These are phyloP conservation scores for Cucurbitaria berberidis DNA, from an alignment of 2,329 filamentous ascomycete species.

Conservation along the genomic window DNA sequence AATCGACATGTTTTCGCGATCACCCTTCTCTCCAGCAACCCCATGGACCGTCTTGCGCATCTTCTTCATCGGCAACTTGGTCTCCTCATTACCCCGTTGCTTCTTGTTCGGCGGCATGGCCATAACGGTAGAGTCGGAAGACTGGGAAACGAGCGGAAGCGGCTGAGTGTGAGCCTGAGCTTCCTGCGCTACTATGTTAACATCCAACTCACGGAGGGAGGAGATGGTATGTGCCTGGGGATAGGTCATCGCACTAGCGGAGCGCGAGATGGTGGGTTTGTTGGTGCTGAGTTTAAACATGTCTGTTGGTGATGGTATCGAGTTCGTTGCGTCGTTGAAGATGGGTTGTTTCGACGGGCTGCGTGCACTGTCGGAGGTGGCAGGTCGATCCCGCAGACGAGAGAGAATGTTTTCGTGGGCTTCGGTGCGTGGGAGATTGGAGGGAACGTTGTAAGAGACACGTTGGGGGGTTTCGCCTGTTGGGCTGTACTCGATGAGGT, in stretches of 20 bases:
- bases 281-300: slow-evolving; percentile 29
- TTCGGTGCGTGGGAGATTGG: slow-evolving; percentile 76
- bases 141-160: slow-evolving; percentile 41
- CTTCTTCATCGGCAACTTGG: slow-evolving; percentile 54
- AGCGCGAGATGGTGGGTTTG: slow-evolving; percentile 34
- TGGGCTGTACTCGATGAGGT: slow-evolving; percentile 78
- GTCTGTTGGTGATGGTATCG: slow-evolving; percentile 36
- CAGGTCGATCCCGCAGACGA: slow-evolving; percentile 48
- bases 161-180: slow-evolving; percentile 39
- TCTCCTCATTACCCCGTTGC: slow-evolving; percentile 46
- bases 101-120: slow-evolving; percentile 53
- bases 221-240: slow-evolving; percentile 23
- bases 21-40: slow-evolving; percentile 45
- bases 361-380: slow-evolving; percentile 36
- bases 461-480: slow-evolving; percentile 89
- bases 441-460: slow-evolving; percentile 79
- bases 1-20: slow-evolving; percentile 50
- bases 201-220: slow-evolving; percentile 56
- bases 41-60: slow-evolving; percentile 51
- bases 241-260: slow-evolving; percentile 29
- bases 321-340: slow-evolving; percentile 58
- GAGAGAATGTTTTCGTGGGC: slow-evolving; percentile 64
- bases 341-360: slow-evolving; percentile 59
- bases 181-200: slow-evolving; percentile 51
- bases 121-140: slow-evolving; percentile 33